Conservation (phyloP, 176 grass and related monocot species). For the Phyllostachys edulis region DNA sequence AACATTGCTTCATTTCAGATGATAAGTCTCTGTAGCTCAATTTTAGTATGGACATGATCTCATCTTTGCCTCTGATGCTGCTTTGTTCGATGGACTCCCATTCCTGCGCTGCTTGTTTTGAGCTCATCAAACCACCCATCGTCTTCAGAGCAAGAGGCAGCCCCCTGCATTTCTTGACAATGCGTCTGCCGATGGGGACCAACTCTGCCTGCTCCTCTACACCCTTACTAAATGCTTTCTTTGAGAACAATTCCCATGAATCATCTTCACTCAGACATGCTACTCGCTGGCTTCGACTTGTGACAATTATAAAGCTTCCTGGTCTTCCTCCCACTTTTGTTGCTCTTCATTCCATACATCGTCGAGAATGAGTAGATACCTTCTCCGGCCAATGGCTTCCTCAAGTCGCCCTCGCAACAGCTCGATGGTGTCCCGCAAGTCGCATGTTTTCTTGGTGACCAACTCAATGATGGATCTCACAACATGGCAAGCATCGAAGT, state of each 20-base stretch:
- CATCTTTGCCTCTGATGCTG: not conserved
- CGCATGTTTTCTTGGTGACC: not conserved
- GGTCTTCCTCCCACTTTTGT: too few species aligned
- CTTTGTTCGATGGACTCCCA: constrained; percentile 11
- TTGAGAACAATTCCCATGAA: constrained; percentile 33
- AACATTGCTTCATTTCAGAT: constrained; percentile 19
- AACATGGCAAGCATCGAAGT: not conserved
- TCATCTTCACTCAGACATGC: too few species aligned
- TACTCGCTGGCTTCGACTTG: too few species aligned
- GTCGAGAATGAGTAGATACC: too few species aligned
- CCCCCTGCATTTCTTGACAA: constrained; percentile 31
- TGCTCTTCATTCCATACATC: too few species aligned
- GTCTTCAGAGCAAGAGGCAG: constrained; percentile 35
- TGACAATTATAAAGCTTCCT: too few species aligned
- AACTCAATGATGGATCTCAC: constrained; percentile 24
- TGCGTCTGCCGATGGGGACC: not conserved
- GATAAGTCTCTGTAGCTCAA: constrained; percentile 24
- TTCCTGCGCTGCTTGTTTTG: not conserved
- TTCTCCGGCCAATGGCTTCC: too few species aligned
- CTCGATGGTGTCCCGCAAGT: not conserved
- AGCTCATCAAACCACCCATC: constrained; percentile 40
- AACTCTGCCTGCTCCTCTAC: not conserved
- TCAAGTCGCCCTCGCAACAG: too few species aligned
- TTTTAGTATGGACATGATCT: not conserved
- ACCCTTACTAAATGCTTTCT: constrained; percentile 25